Percentiles rank a stretch among this genome's conserved stretches.
These are phyloP conservation scores for Phytophthora crassamura DNA, from an alignment of 352 stramenopile genomes.

Conservation along the genomic window DNA sequence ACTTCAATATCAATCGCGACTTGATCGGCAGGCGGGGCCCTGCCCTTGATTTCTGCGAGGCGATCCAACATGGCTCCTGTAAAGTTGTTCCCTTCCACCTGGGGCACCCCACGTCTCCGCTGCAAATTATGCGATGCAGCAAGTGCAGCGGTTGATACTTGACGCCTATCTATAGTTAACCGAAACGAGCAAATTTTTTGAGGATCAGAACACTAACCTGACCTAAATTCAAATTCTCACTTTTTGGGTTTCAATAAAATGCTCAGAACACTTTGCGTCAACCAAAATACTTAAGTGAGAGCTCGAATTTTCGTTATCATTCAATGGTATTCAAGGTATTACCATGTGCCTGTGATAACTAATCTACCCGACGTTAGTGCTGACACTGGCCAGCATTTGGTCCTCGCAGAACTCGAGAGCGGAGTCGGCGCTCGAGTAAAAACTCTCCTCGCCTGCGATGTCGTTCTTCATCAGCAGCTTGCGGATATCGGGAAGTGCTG, in stretches of 20 bases:
- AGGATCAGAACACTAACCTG: constrained; percentile 2
- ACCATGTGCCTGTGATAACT: too few relatives aligned
- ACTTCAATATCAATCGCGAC: constrained; percentile 78
- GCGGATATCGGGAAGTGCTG: constrained; percentile 60
- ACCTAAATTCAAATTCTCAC: too few relatives aligned
- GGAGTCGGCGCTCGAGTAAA: constrained; percentile 66
- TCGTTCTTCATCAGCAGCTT: constrained; percentile 67
- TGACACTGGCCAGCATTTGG: constrained; percentile 39
- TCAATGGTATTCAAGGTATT: too few relatives aligned
- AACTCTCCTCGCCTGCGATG: constrained; percentile 51
- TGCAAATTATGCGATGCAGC: not conserved
- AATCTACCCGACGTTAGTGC: constrained; percentile 48
- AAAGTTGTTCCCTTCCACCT: not conserved
- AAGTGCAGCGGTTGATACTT: constrained; percentile 6
- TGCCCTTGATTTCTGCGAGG: constrained; percentile 78
- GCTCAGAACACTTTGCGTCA: too few relatives aligned
- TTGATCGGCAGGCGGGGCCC: constrained; percentile 33
- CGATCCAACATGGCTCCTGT: constrained; percentile 63
- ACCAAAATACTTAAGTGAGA: too few relatives aligned
- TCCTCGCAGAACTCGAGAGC: constrained; percentile 80
- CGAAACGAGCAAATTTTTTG: constrained; percentile 7
- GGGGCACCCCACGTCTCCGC: not conserved
- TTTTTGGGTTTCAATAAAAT: too few relatives aligned
- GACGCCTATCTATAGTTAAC: constrained; percentile 9
- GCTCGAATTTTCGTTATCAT: too few relatives aligned